Conservation (phyloP, 2,329 filamentous ascomycete species). For the Aspergillus ochraceus region DNA sequence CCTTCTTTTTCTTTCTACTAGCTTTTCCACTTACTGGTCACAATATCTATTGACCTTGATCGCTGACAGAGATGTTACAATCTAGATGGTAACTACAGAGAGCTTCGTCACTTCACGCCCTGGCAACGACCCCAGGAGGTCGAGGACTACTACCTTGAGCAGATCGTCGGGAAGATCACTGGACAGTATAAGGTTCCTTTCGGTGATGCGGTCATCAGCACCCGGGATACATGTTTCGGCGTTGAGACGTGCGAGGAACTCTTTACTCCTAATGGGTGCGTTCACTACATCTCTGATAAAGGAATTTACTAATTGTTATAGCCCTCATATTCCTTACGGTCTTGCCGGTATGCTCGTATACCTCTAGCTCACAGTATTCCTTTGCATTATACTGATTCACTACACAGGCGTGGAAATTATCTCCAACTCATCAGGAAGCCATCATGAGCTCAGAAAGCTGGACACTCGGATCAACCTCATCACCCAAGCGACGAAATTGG, state of each 20-base stretch:
- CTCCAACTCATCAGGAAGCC: slow-evolving; percentile 68
- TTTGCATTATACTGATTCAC: slow-evolving; percentile 36
- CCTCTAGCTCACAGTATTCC: slow-evolving; percentile 45
- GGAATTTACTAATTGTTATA: slow-evolving; percentile 24
- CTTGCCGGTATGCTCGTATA: slow-evolving; percentile 44
- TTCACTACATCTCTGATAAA: slow-evolving; percentile 9
- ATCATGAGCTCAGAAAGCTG: slow-evolving; percentile 68
- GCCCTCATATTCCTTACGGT: slow-evolving; percentile 60
- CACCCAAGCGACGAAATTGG: slow-evolving; percentile 57
- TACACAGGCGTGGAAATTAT: slow-evolving; percentile 68
- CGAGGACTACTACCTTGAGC: slow-evolving; percentile 66
- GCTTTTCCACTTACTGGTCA: neutral
- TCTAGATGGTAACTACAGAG: slow-evolving; percentile 62
- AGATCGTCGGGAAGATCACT: slow-evolving; percentile 57
- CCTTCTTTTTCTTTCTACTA: neutral
- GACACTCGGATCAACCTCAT: slow-evolving; percentile 65
- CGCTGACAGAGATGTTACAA: neutral
- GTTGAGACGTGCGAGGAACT: slow-evolving; percentile 69
- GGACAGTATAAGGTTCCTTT: slow-evolving; percentile 61
- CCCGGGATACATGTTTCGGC: slow-evolving; percentile 63
- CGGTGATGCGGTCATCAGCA: slow-evolving; percentile 66
- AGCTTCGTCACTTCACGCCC: slow-evolving; percentile 63
- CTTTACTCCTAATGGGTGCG: slow-evolving; percentile 55
- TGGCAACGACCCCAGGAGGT: slow-evolving; percentile 58
- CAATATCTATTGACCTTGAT: neutral